phyloP scores from a whole-genome alignment of 2,329 filamentous ascomycete genomes.

The Blastomyces parvus region DNA sequence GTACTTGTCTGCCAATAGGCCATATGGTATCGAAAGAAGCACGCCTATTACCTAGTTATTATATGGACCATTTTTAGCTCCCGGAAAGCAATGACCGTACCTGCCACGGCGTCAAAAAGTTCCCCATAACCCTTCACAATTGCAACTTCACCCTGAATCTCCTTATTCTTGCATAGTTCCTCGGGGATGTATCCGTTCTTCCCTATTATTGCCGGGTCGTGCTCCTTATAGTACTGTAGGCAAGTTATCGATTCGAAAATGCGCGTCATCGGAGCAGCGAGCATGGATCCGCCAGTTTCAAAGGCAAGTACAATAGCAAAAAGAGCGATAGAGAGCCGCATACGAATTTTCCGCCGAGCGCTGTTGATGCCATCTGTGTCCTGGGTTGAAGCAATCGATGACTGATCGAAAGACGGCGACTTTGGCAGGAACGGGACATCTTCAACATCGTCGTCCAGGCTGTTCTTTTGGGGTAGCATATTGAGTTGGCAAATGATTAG shows the following conservation, averaged over 20 bases:
- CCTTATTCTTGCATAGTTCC: slow-evolving; percentile 39
- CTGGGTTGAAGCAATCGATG: background rate
- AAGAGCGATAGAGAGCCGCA: slow-evolving; percentile 33
- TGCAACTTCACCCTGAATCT: slow-evolving; percentile 40
- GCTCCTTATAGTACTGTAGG: slow-evolving; percentile 33
- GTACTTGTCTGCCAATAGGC: slow-evolving; percentile 39
- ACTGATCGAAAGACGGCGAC: background rate
- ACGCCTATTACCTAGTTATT: slow-evolving; percentile 25
- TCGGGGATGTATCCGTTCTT: slow-evolving; percentile 36
- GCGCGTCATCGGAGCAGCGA: slow-evolving; percentile 38
- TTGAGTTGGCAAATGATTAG: background rate
- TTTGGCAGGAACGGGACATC: slow-evolving; percentile 24
- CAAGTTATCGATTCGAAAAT: slow-evolving; percentile 44
- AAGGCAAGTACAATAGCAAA: slow-evolving; percentile 36
- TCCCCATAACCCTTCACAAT: slow-evolving; percentile 44
- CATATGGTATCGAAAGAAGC: slow-evolving; percentile 41
- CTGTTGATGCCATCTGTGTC: slow-evolving; percentile 14
- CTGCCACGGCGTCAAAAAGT: slow-evolving; percentile 37
- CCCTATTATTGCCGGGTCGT: slow-evolving; percentile 36
- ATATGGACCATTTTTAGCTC: background rate
- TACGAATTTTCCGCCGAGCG: slow-evolving; percentile 21
- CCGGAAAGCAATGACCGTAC: slow-evolving; percentile 16
- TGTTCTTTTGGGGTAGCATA: background rate
- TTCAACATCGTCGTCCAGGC: slow-evolving; percentile 20
- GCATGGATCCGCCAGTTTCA: slow-evolving; percentile 39